Evolutionary conservation across 805 yeast species (phyloP).

Genomic region (Zygoascus flipseniorum): DNA sequence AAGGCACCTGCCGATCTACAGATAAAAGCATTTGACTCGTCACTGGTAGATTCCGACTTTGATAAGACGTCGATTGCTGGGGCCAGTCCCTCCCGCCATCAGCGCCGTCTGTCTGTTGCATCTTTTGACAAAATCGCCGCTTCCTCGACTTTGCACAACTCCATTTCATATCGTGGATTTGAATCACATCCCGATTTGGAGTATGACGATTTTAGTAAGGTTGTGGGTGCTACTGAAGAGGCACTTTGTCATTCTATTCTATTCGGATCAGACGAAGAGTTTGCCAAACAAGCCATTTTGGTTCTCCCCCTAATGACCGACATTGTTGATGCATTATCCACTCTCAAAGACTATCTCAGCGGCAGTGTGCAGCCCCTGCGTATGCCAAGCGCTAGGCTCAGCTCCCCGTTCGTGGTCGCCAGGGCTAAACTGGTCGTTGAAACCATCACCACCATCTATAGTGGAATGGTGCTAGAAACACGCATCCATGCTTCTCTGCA

Average conservation of each 20-base stretch:
- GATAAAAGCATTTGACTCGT: slow-evolving; percentile 30
- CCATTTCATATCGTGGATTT: slow-evolving; percentile 13
- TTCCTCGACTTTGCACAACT: background rate
- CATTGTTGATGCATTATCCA: slow-evolving; percentile 35
- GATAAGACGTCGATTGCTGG: background rate
- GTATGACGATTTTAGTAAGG: slow-evolving; percentile 40
- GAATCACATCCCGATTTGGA: slow-evolving; percentile 55
- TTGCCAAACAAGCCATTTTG: slow-evolving; percentile 37
- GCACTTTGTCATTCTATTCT: slow-evolving; percentile 68
- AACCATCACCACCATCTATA: slow-evolving; percentile 49
- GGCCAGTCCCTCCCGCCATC: background rate
- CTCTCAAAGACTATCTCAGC: slow-evolving; percentile 36
- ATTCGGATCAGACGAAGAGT: slow-evolving; percentile 37
- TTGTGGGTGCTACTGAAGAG: slow-evolving; percentile 53
- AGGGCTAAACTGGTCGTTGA: slow-evolving; percentile 47
- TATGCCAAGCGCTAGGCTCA: slow-evolving; percentile 14
- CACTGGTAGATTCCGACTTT: background rate
- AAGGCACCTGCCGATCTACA: slow-evolving; percentile 45
- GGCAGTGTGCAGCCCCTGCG: slow-evolving; percentile 12
- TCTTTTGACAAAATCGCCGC: background rate
- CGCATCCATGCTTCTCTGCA: slow-evolving; percentile 51
- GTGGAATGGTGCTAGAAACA: slow-evolving; percentile 62
- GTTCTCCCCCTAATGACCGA: slow-evolving; percentile 51
- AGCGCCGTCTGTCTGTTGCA: background rate
- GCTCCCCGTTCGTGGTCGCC: slow-evolving; percentile 35